phyloP scores from a whole-genome alignment of 352 stramenopile species.

The Phytopythium litorale region DNA sequence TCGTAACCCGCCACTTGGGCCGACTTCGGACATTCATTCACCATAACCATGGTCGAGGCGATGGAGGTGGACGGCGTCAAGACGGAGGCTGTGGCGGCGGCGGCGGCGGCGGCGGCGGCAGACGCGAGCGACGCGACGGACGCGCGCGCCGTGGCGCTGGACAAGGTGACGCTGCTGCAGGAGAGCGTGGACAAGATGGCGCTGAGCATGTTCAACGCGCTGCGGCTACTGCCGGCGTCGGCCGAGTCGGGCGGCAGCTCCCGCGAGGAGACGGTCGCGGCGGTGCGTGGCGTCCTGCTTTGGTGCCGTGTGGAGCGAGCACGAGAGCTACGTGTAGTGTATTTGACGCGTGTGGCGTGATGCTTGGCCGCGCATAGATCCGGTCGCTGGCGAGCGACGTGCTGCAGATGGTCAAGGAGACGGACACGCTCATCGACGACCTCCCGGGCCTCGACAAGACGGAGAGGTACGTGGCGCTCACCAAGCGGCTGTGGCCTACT shows the following conservation, averaged over 20 bases:
- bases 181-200: slow-evolving; percentile 85
- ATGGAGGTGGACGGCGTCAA: slow-evolving; percentile 12
- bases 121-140: slow-evolving; percentile 21
- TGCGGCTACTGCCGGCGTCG: slow-evolving; percentile 65
- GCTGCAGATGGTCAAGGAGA: slow-evolving; percentile 75
- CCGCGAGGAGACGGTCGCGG: slow-evolving; percentile 47
- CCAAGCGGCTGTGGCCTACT: too few species aligned
- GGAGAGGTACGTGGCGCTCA: slow-evolving; percentile 35
- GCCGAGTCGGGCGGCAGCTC: slow-evolving; percentile 34
- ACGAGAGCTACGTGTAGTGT: too few species aligned
- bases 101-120: too few species aligned
- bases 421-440: slow-evolving; percentile 72
- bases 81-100: slow-evolving; percentile 10
- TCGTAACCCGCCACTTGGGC: neutral
- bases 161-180: slow-evolving; percentile 83
- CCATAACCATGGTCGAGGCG: neutral
- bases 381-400: slow-evolving; percentile 73
- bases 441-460: slow-evolving; percentile 80
- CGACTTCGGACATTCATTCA: neutral
- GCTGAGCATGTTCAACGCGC: slow-evolving; percentile 86
- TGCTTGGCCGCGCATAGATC: slow-evolving; percentile 34
- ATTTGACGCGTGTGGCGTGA: neutral
- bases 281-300: slow-evolving; percentile 22
- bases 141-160: slow-evolving; percentile 22
- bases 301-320: neutral